Evolutionary conservation across 2,329 filamentous ascomycete genomes (phyloP), one percentile per base, ranked within the genome.

Genomic region (Amesomyces nigricolor): DNA sequence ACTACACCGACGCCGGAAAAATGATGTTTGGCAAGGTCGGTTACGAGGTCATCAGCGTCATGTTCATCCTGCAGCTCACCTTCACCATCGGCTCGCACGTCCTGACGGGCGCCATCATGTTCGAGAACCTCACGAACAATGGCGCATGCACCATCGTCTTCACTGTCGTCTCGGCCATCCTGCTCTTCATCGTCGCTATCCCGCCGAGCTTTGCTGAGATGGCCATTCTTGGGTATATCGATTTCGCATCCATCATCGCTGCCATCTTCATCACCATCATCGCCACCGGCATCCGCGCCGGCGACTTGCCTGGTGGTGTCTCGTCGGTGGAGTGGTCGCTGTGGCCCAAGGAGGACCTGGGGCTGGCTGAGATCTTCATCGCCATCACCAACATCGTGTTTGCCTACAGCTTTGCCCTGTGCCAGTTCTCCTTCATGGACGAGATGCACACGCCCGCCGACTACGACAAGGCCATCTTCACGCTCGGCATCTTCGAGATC

Each of bases 71-170:
- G 16, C 82, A 88, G 68, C 73, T 89, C 39, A 71, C 86, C 53
- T 87, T 89, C 70, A 78, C 87, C 62, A 83, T 86, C 70, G 83
- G 80, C 35, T 86, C 84, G n/a, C 87, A 90, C 70, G 75, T 87
- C 50, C 72, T 89, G 58, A 87, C 85, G 0, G 88, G 88, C 61
- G 79, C 78, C 32, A 85, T 88, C 63, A 85, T 85, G 61, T 80
- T 88, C 69, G 83, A 83, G 62, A 82, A 77, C 49, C 73, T 89
- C 50, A 83, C 83, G 4, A 68, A 79, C 3, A 77, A 86, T 59
- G 79, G 67, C 47, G 64, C 69, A 14, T 78, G 75, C 68, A 73
- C 73, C 17, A 63, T 78, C 45, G 70, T 74, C 49, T 78, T 77
- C 58, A 71, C 71, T 30, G 69, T 75, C 44, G 69, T 77, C 22